Percentiles rank a stretch among this genome's conserved stretches.
Evolutionary conservation across 306 rosid genomes (phyloP).

Genomic region (Luffa aegyptiaca): DNA sequence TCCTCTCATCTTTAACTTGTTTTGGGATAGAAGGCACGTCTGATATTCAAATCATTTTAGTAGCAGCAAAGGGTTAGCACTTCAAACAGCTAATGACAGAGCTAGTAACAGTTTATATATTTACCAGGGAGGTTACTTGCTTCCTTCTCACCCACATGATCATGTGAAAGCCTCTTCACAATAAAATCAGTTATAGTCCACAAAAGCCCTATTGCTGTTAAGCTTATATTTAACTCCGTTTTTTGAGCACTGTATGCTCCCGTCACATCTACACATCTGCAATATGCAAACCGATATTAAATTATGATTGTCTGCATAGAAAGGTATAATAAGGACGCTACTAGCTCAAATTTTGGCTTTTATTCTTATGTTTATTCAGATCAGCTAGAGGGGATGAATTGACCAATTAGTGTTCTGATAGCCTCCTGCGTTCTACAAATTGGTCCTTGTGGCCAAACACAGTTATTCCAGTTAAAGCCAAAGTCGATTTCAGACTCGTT

Average conservation of each 20-base stretch:
- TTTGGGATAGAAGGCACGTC: slow-evolving; percentile 30
- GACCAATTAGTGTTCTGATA: not conserved
- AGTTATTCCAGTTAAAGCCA: not conserved
- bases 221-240: slow-evolving; percentile 92
- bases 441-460: not conserved
- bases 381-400: not conserved
- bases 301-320: not conserved
- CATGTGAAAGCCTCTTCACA: slow-evolving; percentile 62
- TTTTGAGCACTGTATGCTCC: slow-evolving; percentile 96
- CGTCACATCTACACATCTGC: slow-evolving; percentile 88
- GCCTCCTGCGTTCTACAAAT: not conserved
- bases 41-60: slow-evolving; percentile 19
- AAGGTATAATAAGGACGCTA: not conserved
- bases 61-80: slow-evolving; percentile 5
- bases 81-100: not conserved
- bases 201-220: slow-evolving; percentile 84
- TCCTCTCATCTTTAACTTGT: slow-evolving; percentile 28
- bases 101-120: not conserved
- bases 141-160: slow-evolving; percentile 41
- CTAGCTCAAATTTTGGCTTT: not conserved
- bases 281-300: slow-evolving; percentile 21
- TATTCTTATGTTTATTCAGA: not conserved
- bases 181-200: slow-evolving; percentile 97
- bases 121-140: slow-evolving; percentile 34
- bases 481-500: not conserved